Conservation (phyloP, 1,284 basidiomycete genomes). For the Ceratobasidium theobromae region DNA sequence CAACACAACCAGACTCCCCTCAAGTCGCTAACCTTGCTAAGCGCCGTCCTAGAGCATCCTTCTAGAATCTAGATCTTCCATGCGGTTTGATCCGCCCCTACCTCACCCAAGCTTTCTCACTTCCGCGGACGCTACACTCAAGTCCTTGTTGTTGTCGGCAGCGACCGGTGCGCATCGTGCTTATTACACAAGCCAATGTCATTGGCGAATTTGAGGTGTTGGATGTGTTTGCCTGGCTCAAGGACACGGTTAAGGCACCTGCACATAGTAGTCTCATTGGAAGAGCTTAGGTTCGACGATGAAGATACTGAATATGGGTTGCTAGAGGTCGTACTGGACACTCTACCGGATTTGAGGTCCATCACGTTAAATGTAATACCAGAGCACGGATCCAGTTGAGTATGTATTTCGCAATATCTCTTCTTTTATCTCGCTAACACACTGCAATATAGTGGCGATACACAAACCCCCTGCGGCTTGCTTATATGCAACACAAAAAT, state of each 20-base stretch:
- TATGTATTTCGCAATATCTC: neutral
- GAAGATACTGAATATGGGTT: constrained; percentile 19
- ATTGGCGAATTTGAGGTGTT: constrained; percentile 20
- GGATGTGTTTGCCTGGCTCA: constrained; percentile 15
- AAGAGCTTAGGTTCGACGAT: constrained; percentile 14
- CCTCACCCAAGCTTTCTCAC: neutral
- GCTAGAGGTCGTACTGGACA: neutral
- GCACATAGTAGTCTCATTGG: neutral
- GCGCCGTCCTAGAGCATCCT: constrained; percentile 20
- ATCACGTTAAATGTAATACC: constrained; percentile 1
- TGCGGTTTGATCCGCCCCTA: constrained; percentile 13
- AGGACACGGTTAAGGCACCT: constrained; percentile 5
- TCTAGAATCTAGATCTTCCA: too few relatives aligned
- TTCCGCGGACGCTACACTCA: constrained; percentile 27
- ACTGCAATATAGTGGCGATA: neutral
- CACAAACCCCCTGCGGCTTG: constrained; percentile 2
- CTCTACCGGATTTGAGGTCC: neutral
- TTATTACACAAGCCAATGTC: constrained; percentile 19
- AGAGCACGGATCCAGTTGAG: constrained; percentile 15
- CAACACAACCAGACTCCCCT: neutral
- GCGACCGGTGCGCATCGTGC: neutral
- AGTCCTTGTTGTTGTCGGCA: constrained; percentile 7
- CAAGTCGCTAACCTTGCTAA: constrained; percentile 5
- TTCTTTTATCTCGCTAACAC: neutral
- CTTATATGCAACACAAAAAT: neutral